Conservation (phyloP, 768 basidiomycete genomes). For the Rhodotorula graminis region DNA sequence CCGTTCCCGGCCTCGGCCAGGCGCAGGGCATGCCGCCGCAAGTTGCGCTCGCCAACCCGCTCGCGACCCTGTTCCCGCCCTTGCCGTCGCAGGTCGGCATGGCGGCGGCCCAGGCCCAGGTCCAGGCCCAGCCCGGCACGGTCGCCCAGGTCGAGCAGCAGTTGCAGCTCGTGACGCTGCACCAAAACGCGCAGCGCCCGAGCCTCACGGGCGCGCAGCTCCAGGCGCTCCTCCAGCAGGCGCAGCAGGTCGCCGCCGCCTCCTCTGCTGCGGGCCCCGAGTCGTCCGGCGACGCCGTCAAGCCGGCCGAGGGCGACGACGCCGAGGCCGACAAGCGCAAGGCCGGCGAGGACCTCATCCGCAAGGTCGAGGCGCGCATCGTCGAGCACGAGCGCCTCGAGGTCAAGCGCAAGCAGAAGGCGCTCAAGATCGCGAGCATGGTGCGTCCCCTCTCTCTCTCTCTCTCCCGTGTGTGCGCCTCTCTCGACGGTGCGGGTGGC, state of each 20-base stretch:
- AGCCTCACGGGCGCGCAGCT: constrained; percentile 30
- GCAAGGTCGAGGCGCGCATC: constrained; percentile 64
- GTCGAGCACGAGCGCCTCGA: constrained; percentile 61
- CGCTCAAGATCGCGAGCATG: constrained; percentile 84
- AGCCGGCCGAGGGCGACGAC: not conserved
- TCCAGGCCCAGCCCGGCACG: not conserved
- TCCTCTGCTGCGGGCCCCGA: too few relatives aligned
- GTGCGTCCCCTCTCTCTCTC: constrained; percentile 48
- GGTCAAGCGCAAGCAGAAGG: constrained; percentile 65
- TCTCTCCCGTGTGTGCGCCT: too few relatives aligned
- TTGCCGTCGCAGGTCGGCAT: constrained; percentile 6
- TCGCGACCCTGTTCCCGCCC: constrained; percentile 39
- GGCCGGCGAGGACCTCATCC: constrained; percentile 81
- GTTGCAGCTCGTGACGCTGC: constrained; percentile 11
- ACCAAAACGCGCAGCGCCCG: constrained; percentile 30
- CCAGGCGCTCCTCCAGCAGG: constrained; percentile 21
- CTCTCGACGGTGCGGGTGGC: not conserved
- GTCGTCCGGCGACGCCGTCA: not conserved
- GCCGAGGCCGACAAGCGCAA: constrained; percentile 10
- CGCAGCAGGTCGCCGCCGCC: constrained; percentile 9
- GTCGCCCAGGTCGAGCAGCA: constrained; percentile 26
- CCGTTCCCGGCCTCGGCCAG: too few relatives aligned
- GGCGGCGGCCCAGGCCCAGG: too few relatives aligned
- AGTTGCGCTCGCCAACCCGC: not conserved
- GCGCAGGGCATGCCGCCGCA: too few relatives aligned